Base-by-base conservation (phyloP, 148 eudicot genomes). In the Salicornia ramosissima region DNA sequence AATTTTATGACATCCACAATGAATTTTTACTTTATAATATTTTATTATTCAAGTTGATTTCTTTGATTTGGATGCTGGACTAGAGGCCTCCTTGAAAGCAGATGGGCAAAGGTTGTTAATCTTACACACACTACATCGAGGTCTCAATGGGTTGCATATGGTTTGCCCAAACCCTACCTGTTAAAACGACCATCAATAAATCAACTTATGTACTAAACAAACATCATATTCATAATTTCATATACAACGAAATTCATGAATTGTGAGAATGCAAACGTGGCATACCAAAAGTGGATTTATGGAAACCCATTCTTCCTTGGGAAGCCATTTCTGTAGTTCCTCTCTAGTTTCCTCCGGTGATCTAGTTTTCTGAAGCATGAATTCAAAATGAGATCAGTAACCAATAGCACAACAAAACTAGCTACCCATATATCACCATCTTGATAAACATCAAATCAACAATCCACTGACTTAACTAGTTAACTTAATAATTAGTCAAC, bases 91-190 rank as follows among this genome's bases (percentile, higher is more conserved):
- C 74, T 81, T 86, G 40, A 90, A 93, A 50, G 98, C 96, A 68
- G 96, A 88, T n/a, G 96, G 96, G 71, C 98, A 93, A 60, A 90
- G 62, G 36, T 47, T 72, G 54, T 81, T 85, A 15, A 93, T 63
- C 62, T 79, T 79, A 77, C 98, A 93, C 43, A 75, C 70, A 36
- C 71, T 84, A 78, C 98, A 93, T 13, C 47, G 83, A 21, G 98
- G 98, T 71, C 98, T 74, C 31, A 93, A 71, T 40, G 98, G 96
- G 31, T 87, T 88, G 60, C 98, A 93, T 33, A 93, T 71, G 1
- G 92, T 93, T 83, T 93, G 98, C 74, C 98, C 98, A 73, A 93
- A 93, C 16, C 96, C 96, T 22, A 92, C 97, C 97, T 91, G 84
- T 79, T 33, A 1, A 50, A 64, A 42, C 10, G 8, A 63, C 6